These are phyloP conservation scores for Diutina ranongensis DNA, from an alignment of 1,139 yeast genomes.

Conservation along the genomic window DNA sequence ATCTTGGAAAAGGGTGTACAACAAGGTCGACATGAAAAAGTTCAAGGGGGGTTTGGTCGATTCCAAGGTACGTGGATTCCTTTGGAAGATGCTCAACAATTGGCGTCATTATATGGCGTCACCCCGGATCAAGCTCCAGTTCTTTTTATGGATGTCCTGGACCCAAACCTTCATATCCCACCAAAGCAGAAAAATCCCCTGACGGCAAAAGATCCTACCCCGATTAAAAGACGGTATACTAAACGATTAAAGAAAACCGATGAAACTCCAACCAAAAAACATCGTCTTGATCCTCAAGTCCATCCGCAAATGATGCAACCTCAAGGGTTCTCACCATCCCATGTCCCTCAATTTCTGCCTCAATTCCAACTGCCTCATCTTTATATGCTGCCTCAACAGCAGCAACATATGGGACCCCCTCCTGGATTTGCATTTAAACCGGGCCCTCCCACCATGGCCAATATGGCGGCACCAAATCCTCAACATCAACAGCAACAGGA, in stretches of 20 bases:
- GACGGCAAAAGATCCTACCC: conserved; percentile 26
- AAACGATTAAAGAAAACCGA: conserved; percentile 26
- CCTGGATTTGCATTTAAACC: neutral
- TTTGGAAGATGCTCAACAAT: conserved; percentile 38
- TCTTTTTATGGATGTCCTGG: conserved; percentile 34
- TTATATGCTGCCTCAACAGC: conserved; percentile 11
- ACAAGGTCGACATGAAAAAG: conserved; percentile 77
- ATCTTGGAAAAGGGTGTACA: conserved; percentile 88
- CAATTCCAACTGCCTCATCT: conserved; percentile 1
- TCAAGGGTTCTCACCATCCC: conserved; percentile 6
- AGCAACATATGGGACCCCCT: conserved; percentile 9
- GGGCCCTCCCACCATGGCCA: conserved; percentile 1
- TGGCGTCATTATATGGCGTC: conserved; percentile 44
- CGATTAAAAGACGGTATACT: conserved; percentile 32
- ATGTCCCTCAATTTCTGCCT: conserved; percentile 7
- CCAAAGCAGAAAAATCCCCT: conserved; percentile 29
- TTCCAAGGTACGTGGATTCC: conserved; percentile 99
- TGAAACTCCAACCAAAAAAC: conserved; percentile 28
- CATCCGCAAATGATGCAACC: neutral
- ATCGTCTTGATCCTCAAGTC: conserved; percentile 14
- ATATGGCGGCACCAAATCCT: neutral
- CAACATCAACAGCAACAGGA: conserved; percentile 5
- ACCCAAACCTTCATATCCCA: conserved; percentile 35
- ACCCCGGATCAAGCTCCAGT: conserved; percentile 46
- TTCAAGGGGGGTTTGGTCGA: conserved; percentile 95